phyloP scores from a whole-genome alignment of 2,329 filamentous ascomycete species.

The Monilinia fructicola region DNA sequence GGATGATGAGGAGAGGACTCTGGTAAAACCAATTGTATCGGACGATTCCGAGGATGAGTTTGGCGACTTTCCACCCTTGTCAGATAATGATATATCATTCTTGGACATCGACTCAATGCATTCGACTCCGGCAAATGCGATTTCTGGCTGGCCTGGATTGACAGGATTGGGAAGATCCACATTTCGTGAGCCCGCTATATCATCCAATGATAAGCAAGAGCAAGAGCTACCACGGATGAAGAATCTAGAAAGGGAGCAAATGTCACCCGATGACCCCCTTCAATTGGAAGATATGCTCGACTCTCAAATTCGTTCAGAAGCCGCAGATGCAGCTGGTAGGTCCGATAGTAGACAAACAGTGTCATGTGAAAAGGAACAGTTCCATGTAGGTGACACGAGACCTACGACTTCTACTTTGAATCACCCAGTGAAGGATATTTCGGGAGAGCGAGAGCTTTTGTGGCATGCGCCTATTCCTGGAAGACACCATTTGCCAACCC shows the following conservation, averaged over 20 bases:
- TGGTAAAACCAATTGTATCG: conserved; percentile 16
- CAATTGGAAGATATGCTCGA: conserved; percentile 14
- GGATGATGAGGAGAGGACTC: conserved; percentile 1
- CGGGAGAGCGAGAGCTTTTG: conserved; percentile 1
- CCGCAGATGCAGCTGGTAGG: conserved; percentile 2
- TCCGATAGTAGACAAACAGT: not conserved
- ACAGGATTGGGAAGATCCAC: not conserved
- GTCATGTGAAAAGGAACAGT: not conserved
- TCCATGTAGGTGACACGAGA: not conserved
- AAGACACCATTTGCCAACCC: not conserved
- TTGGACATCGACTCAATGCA: conserved; percentile 14
- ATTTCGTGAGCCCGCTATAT: not conserved
- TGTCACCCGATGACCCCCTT: not conserved
- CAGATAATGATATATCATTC: conserved; percentile 35
- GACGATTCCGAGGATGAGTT: conserved; percentile 39
- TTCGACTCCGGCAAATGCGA: not conserved
- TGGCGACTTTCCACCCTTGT: conserved; percentile 39
- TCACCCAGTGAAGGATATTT: not conserved
- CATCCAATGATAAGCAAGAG: not conserved
- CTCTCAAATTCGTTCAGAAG: conserved; percentile 18
- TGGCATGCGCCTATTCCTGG: conserved; percentile 8
- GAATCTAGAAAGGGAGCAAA: conserved; percentile 7
- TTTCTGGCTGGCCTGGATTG: not conserved
- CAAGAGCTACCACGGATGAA: conserved; percentile 17
- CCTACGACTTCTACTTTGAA: not conserved